phyloP scores from a whole-genome alignment of 2,329 filamentous ascomycete species.

The Aspergillus aculeatus region DNA sequence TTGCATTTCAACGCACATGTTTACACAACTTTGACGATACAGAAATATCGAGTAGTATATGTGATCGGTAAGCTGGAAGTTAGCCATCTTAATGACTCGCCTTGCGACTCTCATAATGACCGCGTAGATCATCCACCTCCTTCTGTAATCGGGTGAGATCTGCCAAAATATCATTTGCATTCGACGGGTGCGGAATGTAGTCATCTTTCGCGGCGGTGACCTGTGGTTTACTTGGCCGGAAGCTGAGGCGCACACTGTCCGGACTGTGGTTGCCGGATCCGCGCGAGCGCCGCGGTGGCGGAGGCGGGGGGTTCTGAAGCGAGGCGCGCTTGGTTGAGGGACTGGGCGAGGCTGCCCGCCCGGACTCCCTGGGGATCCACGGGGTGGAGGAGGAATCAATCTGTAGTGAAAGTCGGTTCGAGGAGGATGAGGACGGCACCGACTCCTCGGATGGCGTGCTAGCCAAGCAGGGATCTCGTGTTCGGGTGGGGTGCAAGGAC shows the following conservation, averaged over 20 bases:
- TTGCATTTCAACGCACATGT: not conserved
- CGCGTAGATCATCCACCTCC: constrained; percentile 65
- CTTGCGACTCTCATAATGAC: constrained; percentile 38
- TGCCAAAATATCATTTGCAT: constrained; percentile 63
- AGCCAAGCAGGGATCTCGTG: constrained; percentile 10
- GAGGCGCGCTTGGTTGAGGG: constrained; percentile 32
- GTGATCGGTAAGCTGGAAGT: not conserved
- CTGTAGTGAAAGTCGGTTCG: not conserved
- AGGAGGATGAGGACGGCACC: not conserved
- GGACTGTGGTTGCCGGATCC: constrained; percentile 42
- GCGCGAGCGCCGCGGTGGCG: constrained; percentile 49
- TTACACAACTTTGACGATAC: not conserved
- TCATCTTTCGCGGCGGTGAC: constrained; percentile 14
- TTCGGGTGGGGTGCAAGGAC: constrained; percentile 20
- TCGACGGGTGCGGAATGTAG: constrained; percentile 39
- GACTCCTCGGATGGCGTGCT: constrained; percentile 17
- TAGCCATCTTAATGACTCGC: constrained; percentile 21
- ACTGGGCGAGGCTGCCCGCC: constrained; percentile 17
- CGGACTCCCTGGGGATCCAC: constrained; percentile 4
- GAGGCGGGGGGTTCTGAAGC: constrained; percentile 36
- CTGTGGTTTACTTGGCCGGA: constrained; percentile 19
- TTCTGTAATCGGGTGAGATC: constrained; percentile 70
- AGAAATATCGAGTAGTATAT: not conserved
- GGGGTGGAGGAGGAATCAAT: constrained; percentile 12
- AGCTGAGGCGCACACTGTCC: constrained; percentile 24